Base-by-base conservation (phyloP, 805 yeast genomes). In the Zygoascus biomembranicola region DNA sequence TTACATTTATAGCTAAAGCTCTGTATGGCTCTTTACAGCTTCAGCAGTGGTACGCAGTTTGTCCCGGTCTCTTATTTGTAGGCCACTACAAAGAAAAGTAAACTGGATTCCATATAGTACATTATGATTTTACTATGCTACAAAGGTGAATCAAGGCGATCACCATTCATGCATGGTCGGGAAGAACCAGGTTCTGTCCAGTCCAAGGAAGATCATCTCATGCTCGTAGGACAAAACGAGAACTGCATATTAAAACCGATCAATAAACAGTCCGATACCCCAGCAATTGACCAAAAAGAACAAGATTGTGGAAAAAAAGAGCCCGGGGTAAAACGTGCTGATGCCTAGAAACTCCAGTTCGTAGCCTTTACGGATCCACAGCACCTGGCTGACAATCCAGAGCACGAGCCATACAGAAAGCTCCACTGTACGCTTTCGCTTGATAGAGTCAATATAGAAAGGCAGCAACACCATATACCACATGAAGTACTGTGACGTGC, bases 401-500 rank as follows among this genome's bases (percentile, higher is more conserved):
- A 80, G 63, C 0, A 65, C 53, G n/a, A 42, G 46, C 1, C 80
- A 56, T 42, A 78, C 71, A 0, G 68, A 13, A 0, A 74, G 37
- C 49, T 45, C 52, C 2, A 8, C 23, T 10, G 32, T 39, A 8
- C 43, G 51, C 14, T 32, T 51, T 14, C 32, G 44, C 37, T 28
- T 11, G 43, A 56, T 41, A 8, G 70, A 64, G 1, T 83, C 73
- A 8, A 89, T 65, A 61, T 73, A 84, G 52, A 87, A 79, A 1
- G 99, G 98, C 44, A 92, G 67, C 59, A 90, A 80, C 13, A 90
- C 86, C 61, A 94, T 70, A 63, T 85, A 94, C 99, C 99, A 94
- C 57, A 92, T 80, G 69, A 94, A 94, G 69, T 94, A 94, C 71
- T 94, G 99, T 0, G 97, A 88, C 0, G 99, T 94, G 63, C 89